phyloP scores from a whole-genome alignment of 441 rosid species.

The Iberis amara region DNA sequence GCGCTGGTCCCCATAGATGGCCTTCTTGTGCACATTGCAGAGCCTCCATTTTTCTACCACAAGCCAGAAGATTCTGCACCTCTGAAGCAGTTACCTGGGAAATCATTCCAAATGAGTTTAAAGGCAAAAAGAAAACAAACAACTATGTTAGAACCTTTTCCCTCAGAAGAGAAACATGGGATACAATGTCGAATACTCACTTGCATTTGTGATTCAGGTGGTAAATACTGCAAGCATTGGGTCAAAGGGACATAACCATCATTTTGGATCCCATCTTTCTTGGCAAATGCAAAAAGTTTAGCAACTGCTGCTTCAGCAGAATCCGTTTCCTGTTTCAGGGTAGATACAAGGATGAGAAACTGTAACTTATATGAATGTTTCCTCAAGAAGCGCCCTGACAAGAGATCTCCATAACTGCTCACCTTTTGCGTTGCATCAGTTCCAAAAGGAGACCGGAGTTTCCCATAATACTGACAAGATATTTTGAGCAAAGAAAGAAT shows the following conservation, averaged over 20 bases:
- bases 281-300: constrained; percentile 74
- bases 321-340: constrained; percentile 57
- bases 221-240: constrained; percentile 75
- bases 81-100: constrained; percentile 80
- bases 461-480: constrained; percentile 92
- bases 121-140: constrained; percentile 15
- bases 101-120: constrained; percentile 28
- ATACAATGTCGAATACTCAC: constrained; percentile 49
- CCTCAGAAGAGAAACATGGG: constrained; percentile 1
- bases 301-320: constrained; percentile 95
- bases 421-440: constrained; percentile 62
- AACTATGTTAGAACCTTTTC: background rate
- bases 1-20: constrained; percentile 98
- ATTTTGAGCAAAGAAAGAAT: constrained; percentile 87
- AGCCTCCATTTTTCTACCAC: constrained; percentile 89
- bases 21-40: constrained; percentile 82
- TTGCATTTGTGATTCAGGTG: constrained; percentile 78
- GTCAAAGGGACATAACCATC: constrained; percentile 44
- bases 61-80: constrained; percentile 89
- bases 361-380: constrained; percentile 1
- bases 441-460: constrained; percentile 91
- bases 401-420: constrained; percentile 13
- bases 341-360: constrained; percentile 8
- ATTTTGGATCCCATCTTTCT: constrained; percentile 46
- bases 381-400: background rate